Conservation (phyloP, 441 rosid species). For the Hura crepitans region DNA sequence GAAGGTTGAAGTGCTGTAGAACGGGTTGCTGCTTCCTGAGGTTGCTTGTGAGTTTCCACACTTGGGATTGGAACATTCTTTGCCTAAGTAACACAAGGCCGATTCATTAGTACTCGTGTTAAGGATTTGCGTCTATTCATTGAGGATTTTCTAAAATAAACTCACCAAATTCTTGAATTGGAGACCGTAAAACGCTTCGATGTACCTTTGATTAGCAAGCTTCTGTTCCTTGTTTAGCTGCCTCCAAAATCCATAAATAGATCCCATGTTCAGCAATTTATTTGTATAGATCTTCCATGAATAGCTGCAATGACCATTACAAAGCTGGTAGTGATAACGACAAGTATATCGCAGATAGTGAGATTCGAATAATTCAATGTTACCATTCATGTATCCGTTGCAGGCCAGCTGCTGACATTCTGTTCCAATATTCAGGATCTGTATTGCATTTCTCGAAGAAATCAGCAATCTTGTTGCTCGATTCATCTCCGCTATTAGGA, state of each 20-base stretch:
- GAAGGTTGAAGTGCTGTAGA: constrained; percentile 4
- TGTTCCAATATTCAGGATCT: constrained; percentile 63
- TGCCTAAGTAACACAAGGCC: constrained; percentile 36
- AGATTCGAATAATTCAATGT: neutral
- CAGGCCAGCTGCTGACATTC: constrained; percentile 64
- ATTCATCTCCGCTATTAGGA: too few relatives aligned
- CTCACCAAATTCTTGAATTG: constrained; percentile 71
- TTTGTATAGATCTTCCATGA: constrained; percentile 85
- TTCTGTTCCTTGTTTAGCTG: constrained; percentile 68
- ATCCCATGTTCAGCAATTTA: constrained; percentile 80
- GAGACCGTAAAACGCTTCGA: constrained; percentile 56
- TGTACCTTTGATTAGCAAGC: constrained; percentile 68
- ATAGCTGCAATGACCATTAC: constrained; percentile 46
- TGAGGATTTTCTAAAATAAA: neutral
- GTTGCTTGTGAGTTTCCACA: constrained; percentile 27
- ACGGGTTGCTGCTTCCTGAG: constrained; percentile 10
- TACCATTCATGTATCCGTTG: constrained; percentile 81
- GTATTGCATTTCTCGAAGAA: constrained; percentile 68
- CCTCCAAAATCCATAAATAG: constrained; percentile 75
- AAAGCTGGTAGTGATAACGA: neutral
- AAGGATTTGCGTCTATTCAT: neutral
- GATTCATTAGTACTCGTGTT: constrained; percentile 13
- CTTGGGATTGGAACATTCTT: constrained; percentile 45
- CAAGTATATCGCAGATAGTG: neutral
- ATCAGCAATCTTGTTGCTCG: constrained; percentile 83